These are phyloP conservation scores for Kodamaea derodonti DNA, from an alignment of 1,139 yeast species.

Conservation along the genomic window DNA sequence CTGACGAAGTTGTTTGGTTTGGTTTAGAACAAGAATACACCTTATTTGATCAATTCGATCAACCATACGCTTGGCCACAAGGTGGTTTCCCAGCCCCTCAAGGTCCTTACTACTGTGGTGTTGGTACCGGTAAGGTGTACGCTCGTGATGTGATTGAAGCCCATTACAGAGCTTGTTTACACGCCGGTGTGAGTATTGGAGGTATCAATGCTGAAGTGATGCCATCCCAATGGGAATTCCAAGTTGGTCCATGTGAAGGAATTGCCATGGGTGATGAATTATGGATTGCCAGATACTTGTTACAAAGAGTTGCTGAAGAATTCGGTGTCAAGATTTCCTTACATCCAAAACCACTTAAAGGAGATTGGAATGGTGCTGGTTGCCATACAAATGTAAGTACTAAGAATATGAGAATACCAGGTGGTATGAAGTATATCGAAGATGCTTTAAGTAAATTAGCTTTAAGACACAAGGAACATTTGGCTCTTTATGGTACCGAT, in stretches of 20 bases:
- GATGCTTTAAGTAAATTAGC: slow-evolving; percentile 90
- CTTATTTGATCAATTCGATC: slow-evolving; percentile 83
- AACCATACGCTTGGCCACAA: slow-evolving; percentile 98
- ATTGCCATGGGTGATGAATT: slow-evolving; percentile 95
- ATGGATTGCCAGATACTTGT: slow-evolving; percentile 92
- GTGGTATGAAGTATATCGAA: slow-evolving; percentile 94
- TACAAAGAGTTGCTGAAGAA: slow-evolving; percentile 96
- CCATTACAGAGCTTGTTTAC: slow-evolving; percentile 96
- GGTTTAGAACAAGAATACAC: slow-evolving; percentile 99
- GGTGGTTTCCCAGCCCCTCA: slow-evolving; percentile 99
- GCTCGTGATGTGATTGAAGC: slow-evolving; percentile 99
- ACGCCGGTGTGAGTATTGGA: slow-evolving; percentile 83
- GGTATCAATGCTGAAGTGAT: slow-evolving; percentile 99
- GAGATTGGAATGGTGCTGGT: slow-evolving; percentile 99
- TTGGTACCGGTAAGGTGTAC: slow-evolving; percentile 96
- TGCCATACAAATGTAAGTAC: slow-evolving; percentile 99
- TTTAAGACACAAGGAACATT: slow-evolving; percentile 95
- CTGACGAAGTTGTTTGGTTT: slow-evolving; percentile 85
- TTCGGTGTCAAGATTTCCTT: slow-evolving; percentile 97
- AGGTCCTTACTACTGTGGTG: slow-evolving; percentile 99
- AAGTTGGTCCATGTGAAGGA: slow-evolving; percentile 97
- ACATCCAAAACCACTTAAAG: slow-evolving; percentile 98
- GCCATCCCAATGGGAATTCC: slow-evolving; percentile 99
- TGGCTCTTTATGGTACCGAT: slow-evolving; percentile 91
- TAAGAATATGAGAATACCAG: slow-evolving; percentile 82